phyloP scores from a whole-genome alignment of 306 rosid genomes.

The Cicer judaicum region DNA sequence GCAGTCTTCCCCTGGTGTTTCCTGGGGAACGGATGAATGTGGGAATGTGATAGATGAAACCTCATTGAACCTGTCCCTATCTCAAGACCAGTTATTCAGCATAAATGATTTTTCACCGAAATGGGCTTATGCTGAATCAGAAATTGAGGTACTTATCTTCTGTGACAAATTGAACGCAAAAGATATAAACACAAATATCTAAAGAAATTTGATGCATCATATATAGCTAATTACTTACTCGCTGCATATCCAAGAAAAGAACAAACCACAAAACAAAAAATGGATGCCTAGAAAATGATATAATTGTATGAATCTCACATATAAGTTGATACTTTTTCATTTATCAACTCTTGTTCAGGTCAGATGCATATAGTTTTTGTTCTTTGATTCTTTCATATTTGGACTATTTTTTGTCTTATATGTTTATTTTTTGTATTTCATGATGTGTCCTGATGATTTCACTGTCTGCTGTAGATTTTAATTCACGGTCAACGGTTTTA shows the following conservation, averaged over 20 bases:
- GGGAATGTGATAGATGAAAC: constrained; percentile 70
- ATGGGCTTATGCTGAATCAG: constrained; percentile 70
- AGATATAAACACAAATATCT: neutral
- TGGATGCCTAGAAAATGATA: constrained; percentile 2
- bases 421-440: constrained; percentile 29
- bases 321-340: neutral
- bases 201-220: neutral
- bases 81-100: constrained; percentile 87
- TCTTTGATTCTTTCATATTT: constrained; percentile 31
- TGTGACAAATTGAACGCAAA: neutral
- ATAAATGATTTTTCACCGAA: constrained; percentile 78
- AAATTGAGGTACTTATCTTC: constrained; percentile 67
- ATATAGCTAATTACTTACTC: neutral
- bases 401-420: constrained; percentile 20
- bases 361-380: constrained; percentile 34
- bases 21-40: constrained; percentile 77
- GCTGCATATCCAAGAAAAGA: neutral
- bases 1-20: constrained; percentile 79
- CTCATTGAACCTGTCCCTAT: constrained; percentile 76
- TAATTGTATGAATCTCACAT: neutral
- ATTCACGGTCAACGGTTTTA: neutral
- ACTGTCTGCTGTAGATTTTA: constrained; percentile 9
- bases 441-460: constrained; percentile 19
- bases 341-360: constrained; percentile 23
- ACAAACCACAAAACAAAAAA: neutral